Evolutionary conservation across 2,329 filamentous ascomycete genomes (phyloP), one percentile per base, ranked within the genome.

Genomic region (Coccinonectria pachysandricola): DNA sequence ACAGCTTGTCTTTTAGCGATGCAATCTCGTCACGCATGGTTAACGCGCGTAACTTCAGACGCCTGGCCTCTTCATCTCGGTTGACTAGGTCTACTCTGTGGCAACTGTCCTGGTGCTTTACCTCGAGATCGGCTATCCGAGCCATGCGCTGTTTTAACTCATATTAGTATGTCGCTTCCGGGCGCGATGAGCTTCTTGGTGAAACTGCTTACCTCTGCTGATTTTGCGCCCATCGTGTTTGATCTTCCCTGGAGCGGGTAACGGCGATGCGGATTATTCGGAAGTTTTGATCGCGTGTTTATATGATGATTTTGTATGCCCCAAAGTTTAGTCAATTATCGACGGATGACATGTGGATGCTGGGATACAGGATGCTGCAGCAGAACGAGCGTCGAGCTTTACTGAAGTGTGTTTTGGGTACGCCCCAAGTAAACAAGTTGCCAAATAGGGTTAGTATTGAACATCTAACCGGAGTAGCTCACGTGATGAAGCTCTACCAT

Each of bases 1-100:
- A 54, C 11, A 87, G 52, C 36, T 78, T 66, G 22, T 75, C 68
- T 37, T 73, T 70, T 15, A 94, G 55, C 7, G 71, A 65, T 24
- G 76, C 70, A 37, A 79, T 83, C 36, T 92, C 79, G 38, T 87
- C 75, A 35, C 77, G 67, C n/a, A 82, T 60, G n/a, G 86, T 56
- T 28, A 87, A 58, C 28, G 77, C 65, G 36, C 77, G 71, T 34
- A 88, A 65, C 39, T 74, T 74, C 27, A 85, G 56, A 37, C 76
- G 69, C 24, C 87, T 75, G 19, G 72, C 64, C 33, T 78, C 73
- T 52, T 96, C 87, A 38, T 85, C 75, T 44, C 82, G 81, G 39
- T 73, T 60, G 29, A 92, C 64, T 8, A 78, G 60, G 27, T 82
- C 70, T 18, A 79, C 69, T 28, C 75, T 64, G 40, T 79, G 74